Evolutionary conservation across 306 rosid species (phyloP).

Genomic region (Rosa rugosa): DNA sequence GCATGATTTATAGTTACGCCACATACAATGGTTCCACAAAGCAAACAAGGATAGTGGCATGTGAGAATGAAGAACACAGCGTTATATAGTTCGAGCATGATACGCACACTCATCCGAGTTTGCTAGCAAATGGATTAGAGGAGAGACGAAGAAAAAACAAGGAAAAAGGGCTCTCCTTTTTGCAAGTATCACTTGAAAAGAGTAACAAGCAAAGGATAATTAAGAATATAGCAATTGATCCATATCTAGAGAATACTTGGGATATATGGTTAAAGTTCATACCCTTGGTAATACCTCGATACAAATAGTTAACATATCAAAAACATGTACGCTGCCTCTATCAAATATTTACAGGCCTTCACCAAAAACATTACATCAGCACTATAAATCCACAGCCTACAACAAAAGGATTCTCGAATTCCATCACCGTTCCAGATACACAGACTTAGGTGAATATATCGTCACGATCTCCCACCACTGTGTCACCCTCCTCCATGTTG

Average conservation of each 20-base stretch:
- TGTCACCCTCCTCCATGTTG: constrained; percentile 90
- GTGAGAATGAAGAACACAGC: no score
- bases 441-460: constrained; percentile 56
- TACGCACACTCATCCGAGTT: no score
- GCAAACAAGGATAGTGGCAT: no score
- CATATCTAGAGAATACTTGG: not conserved
- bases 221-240: not conserved
- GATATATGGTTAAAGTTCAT: not conserved
- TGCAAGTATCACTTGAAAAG: not conserved
- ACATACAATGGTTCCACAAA: no score
- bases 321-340: not conserved
- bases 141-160: not conserved
- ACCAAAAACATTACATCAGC: not conserved
- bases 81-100: no score
- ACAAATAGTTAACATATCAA: not conserved
- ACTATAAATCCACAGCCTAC: not conserved
- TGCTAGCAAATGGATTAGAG: no score
- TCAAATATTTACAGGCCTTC: constrained; percentile 17
- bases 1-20: no score
- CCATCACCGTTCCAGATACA: not conserved
- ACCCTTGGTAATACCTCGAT: not conserved
- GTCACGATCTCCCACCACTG: constrained; percentile 82
- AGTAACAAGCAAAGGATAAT: not conserved
- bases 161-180: no score
- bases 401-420: not conserved